Base-by-base conservation (phyloP, 202 grass and related monocot species). In the Thinopyrum obtusiflorum region DNA sequence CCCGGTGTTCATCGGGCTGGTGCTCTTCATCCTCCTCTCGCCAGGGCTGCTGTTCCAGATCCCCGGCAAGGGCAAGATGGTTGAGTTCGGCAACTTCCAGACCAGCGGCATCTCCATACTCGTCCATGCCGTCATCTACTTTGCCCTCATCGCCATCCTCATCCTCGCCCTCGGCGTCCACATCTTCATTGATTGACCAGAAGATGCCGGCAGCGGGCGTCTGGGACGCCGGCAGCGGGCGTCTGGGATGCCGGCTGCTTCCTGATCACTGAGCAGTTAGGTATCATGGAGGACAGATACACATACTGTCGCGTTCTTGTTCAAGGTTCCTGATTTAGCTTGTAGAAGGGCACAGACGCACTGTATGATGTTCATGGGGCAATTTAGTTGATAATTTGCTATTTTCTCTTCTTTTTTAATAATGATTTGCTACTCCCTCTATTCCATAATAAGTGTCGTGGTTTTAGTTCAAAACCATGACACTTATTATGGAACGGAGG, bases 21-120 rank as follows among this genome's bases (percentile, higher is more conserved):
- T 98, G 63, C 87, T 98, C 55, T 98, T 98, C 92, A 94, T 98
- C 87, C 80, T 98, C 36, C 92, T 98, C 37, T 93, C 95, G 17
- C 95, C 95, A 2, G 95, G 95, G 9, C 68, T 95, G 61, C 85
- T 98, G 31, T 90, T 94, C 84, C 95, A 98, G 89, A 86, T 98
- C 72, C 92, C 95, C 1, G 95, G 77, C 14, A 98, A 89, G 83
- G 32, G 86, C 13, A 78, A 81, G 85, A 84, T 95, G 65, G 24
- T 93, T 10, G 95, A 94, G 84, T 94, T 97, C 61, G 89, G 90
- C 65, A 94, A 91, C 79, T 94, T 97, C 86, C 95, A 97, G 78
- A 98, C 95, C 49, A 98, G 95, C 28, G 95, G 89, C 68, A 63
- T 93, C 76, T 92, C 95, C 61, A 92, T 97, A 15, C 87, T 97